Conservation (phyloP, 1,139 yeast species). For the Zhuliangozyma blackwelliae region DNA sequence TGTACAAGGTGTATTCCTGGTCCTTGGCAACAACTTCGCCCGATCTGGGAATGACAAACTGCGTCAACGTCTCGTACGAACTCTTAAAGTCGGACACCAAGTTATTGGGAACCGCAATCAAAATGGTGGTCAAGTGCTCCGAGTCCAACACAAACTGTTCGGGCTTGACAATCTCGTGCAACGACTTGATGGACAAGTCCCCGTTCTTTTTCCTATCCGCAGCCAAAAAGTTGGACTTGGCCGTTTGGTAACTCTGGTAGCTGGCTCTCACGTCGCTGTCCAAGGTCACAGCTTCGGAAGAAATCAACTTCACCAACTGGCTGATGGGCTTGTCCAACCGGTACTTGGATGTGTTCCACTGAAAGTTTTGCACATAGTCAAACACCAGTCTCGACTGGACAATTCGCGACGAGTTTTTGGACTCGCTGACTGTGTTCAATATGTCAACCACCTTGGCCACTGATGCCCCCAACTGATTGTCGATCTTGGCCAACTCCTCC, state of each 20-base stretch:
- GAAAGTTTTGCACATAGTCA: conserved; percentile 66
- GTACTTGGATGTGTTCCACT: conserved; percentile 86
- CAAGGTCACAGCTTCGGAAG: conserved; percentile 74
- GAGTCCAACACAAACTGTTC: conserved; percentile 81
- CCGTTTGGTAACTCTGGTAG: conserved; percentile 68
- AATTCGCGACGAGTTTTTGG: conserved; percentile 17
- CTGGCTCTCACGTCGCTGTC: conserved; percentile 78
- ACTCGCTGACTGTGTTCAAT: conserved; percentile 48
- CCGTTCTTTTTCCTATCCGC: conserved; percentile 94
- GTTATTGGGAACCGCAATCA: conserved; percentile 81
- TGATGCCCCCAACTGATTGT: conserved; percentile 65
- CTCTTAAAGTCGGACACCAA: conserved; percentile 56
- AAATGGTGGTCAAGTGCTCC: conserved; percentile 77
- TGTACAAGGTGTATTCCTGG: conserved; percentile 66
- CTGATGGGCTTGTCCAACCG: conserved; percentile 79
- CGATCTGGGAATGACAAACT: conserved; percentile 88
- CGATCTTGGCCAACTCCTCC: conserved; percentile 82
- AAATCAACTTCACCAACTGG: conserved; percentile 64
- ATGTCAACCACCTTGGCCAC: conserved; percentile 76
- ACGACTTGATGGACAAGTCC: conserved; percentile 82
- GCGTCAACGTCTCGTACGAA: conserved; percentile 69
- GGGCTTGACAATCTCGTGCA: conserved; percentile 83
- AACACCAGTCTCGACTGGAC: conserved; percentile 48
- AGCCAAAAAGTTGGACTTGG: conserved; percentile 78
- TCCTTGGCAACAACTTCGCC: conserved; percentile 71